phyloP scores from a whole-genome alignment of 148 eudicot genomes.

The Rhododendron vialii region DNA sequence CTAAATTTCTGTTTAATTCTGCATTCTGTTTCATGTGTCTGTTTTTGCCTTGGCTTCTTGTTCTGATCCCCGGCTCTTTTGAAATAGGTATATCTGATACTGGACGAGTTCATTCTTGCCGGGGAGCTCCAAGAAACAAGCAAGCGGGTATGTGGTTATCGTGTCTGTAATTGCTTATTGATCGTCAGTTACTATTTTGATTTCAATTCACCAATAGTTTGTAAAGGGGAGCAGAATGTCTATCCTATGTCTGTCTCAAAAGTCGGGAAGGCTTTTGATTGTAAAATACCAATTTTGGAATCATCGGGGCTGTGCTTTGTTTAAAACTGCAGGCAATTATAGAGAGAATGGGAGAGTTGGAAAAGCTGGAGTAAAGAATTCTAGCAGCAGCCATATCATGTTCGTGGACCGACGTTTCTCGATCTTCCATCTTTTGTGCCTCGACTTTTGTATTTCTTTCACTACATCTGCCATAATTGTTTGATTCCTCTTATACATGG shows the following conservation, averaged over 20 bases:
- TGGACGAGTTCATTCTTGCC: conserved; percentile 26
- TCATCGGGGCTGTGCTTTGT: neutral
- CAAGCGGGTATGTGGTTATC: conserved; percentile 18
- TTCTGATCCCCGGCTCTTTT: neutral
- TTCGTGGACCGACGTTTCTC: neutral
- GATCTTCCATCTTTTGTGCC: neutral
- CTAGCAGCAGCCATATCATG: neutral
- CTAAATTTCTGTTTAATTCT: neutral
- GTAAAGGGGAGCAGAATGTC: neutral
- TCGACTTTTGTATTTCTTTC: neutral
- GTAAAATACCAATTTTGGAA: neutral
- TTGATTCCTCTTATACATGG: neutral
- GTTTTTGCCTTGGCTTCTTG: neutral
- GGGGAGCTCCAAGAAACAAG: conserved; percentile 30
- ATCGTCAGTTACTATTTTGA: neutral
- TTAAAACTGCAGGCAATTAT: conserved; percentile 17
- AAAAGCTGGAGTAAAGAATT: conserved; percentile 18
- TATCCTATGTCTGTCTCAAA: neutral
- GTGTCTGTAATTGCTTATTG: neutral
- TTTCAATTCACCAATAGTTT: neutral
- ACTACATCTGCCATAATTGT: neutral
- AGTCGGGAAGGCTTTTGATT: neutral
- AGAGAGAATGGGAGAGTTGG: conserved; percentile 29
- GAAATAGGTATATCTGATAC: conserved; percentile 20
- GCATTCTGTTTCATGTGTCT: neutral